phyloP scores from a whole-genome alignment of 805 yeast genomes.

The Vanderwaltozyma yarrowii region DNA sequence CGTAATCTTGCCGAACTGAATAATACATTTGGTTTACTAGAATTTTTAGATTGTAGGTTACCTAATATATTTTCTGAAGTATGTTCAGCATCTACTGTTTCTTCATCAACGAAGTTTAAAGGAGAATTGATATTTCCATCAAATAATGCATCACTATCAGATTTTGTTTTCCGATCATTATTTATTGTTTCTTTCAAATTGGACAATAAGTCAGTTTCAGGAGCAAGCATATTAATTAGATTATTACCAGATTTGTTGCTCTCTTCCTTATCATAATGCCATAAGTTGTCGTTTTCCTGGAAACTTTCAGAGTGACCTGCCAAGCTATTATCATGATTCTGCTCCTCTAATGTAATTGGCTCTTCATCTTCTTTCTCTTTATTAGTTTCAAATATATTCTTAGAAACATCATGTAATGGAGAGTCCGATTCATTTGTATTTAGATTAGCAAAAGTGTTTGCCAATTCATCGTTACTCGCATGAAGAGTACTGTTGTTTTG shows the following conservation, averaged over 20 bases:
- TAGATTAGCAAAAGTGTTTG: too few species aligned
- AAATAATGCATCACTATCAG: conserved; percentile 29
- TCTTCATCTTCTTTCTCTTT: too few species aligned
- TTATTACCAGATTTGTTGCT: conserved; percentile 2
- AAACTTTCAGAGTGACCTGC: too few species aligned
- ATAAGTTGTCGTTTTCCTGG: not conserved
- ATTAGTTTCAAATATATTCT: too few species aligned
- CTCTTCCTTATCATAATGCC: not conserved
- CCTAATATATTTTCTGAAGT: conserved; percentile 1
- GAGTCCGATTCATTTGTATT: too few species aligned
- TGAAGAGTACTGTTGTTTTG: too few species aligned
- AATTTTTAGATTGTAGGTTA: conserved; percentile 12
- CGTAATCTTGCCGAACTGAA: conserved; percentile 41
- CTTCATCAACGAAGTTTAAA: conserved; percentile 7
- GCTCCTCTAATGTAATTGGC: too few species aligned
- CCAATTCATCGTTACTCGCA: too few species aligned
- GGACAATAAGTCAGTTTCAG: conserved; percentile 30
- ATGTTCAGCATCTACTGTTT: not conserved
- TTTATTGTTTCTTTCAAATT: conserved; percentile 34
- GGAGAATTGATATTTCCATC: conserved; percentile 19
- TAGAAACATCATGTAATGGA: too few species aligned
- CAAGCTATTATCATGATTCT: too few species aligned
- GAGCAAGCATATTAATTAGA: conserved; percentile 15
- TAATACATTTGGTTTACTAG: conserved; percentile 31
- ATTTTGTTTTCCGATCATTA: conserved; percentile 9